Evolutionary conservation across 2,329 filamentous ascomycete species (phyloP).

Genomic region (Teratosphaeria pseudoeucalypti): DNA sequence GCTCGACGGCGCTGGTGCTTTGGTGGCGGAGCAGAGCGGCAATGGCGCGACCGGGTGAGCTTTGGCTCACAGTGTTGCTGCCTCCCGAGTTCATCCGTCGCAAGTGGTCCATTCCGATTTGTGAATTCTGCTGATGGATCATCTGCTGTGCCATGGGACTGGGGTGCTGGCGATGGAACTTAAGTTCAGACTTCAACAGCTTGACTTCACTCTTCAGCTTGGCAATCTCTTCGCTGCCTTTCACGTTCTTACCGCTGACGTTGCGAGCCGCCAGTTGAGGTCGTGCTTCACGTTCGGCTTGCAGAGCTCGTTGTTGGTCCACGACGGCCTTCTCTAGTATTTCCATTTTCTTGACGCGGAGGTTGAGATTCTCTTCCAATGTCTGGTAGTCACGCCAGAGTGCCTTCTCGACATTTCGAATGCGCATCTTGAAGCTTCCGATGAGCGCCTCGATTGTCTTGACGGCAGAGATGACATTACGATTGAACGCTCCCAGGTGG

Average conservation of each 20-base stretch:
- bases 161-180: constrained; percentile 48
- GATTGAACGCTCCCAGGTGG: constrained; percentile 77
- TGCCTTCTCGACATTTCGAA: constrained; percentile 78
- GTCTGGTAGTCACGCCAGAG: constrained; percentile 84
- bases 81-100: not conserved
- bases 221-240: constrained; percentile 43
- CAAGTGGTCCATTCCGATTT: constrained; percentile 11
- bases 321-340: constrained; percentile 71
- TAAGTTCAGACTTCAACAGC: constrained; percentile 49
- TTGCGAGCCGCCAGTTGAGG: constrained; percentile 22
- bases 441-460: constrained; percentile 79
- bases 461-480: constrained; percentile 76
- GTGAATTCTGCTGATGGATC: constrained; percentile 17
- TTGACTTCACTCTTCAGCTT: constrained; percentile 53
- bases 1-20: constrained; percentile 42
- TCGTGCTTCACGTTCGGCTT: constrained; percentile 42
- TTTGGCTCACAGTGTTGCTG: not conserved
- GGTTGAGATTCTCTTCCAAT: constrained; percentile 69
- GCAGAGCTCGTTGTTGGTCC: constrained; percentile 45
- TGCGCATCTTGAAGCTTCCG: constrained; percentile 64
- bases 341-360: constrained; percentile 75
- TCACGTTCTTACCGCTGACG: constrained; percentile 29
- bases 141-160: constrained; percentile 24
- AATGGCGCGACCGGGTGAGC: constrained; percentile 15
- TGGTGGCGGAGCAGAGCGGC: constrained; percentile 46